Base-by-base conservation (phyloP, 148 eudicot genomes). In the Diospyros kaki region DNA sequence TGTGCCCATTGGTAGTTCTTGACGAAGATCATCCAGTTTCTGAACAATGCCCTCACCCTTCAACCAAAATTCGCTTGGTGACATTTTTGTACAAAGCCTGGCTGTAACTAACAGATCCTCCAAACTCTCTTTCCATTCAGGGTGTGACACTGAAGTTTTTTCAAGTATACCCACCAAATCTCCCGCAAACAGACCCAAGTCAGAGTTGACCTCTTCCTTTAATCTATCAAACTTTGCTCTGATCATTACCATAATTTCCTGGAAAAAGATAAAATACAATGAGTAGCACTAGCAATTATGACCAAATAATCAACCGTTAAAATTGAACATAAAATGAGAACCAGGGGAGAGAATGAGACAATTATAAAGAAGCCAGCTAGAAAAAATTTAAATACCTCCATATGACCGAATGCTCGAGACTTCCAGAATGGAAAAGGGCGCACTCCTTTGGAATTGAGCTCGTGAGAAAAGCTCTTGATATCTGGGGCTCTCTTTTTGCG, bases 401-500 rank as follows among this genome's bases (percentile, higher is more conserved):
- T 86, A 48, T 84, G 93, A 50, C 99, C 97, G 67, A 91, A 78
- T 72, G 98, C 97, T 48, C 97, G 87, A 58, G 98, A 85, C 80
- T 91, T 96, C 89, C 89, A 85, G 83, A 87, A 89, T 64, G 99
- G 99, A 76, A 89, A 92, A 66, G 99, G 88, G 3, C 91, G 89
- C 58, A 96, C 99, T 66, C 99, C 99, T 86, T 93, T 96, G 53
- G 99, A 96, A 85, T 96, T 90, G 45, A 96, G 97, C 72, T 96
- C 99, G 71, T 96, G 99, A 67, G 99, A 96, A 84, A 96, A 96
- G 83, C 99, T 96, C 85, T 96, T 96, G 81, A 96, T 79, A 68
- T 91, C 96, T 3, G 89, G 87, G 17, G 78, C 81, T 87, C 86
- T 91, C 86, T 87, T 96, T 80, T 79, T 90, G 62, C 97, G 90